A percentile compares a stretch with the other conserved stretches of the same genome.
Conservation (phyloP, 129 eudicot species). For the Flaveria sonorensis region DNA sequence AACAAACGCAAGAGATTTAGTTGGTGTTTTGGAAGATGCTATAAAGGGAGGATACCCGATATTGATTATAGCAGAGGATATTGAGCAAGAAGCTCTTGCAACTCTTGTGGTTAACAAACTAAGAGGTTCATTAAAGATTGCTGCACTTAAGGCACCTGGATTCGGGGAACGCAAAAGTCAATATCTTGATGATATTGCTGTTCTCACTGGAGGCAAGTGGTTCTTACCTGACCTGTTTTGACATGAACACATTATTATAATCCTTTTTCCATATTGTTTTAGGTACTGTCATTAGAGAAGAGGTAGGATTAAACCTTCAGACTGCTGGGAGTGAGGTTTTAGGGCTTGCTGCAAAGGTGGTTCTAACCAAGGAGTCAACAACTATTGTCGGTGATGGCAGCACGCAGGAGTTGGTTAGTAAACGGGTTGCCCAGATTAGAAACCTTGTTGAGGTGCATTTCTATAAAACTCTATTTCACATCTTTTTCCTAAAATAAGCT, state of each 20-base stretch:
- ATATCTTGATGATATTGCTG: constrained; percentile 71
- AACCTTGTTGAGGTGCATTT: constrained; percentile 59
- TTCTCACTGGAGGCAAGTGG: constrained; percentile 50
- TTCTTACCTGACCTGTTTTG: background rate
- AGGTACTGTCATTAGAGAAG: constrained; percentile 72
- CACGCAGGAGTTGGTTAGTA: constrained; percentile 61
- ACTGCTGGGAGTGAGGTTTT: constrained; percentile 60
- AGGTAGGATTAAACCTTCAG: constrained; percentile 62
- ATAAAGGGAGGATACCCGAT: constrained; percentile 59
- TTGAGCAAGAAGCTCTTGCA: constrained; percentile 77
- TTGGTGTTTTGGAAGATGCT: constrained; percentile 70
- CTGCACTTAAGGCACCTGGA: constrained; percentile 64
- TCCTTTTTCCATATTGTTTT: background rate
- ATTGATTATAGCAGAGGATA: constrained; percentile 62
- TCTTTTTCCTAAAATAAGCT: background rate
- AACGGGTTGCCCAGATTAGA: constrained; percentile 56
- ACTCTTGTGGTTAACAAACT: constrained; percentile 75
- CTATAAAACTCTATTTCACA: too few species aligned
- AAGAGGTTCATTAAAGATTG: constrained; percentile 53
- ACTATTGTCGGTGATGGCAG: constrained; percentile 81
- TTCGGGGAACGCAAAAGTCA: constrained; percentile 59
- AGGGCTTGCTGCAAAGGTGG: constrained; percentile 72
- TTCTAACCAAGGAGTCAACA: constrained; percentile 61
- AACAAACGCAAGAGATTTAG: constrained; percentile 72
- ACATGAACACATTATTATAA: background rate